Conservation (phyloP, 306 rosid species). For the Dalbergia oliveri region DNA sequence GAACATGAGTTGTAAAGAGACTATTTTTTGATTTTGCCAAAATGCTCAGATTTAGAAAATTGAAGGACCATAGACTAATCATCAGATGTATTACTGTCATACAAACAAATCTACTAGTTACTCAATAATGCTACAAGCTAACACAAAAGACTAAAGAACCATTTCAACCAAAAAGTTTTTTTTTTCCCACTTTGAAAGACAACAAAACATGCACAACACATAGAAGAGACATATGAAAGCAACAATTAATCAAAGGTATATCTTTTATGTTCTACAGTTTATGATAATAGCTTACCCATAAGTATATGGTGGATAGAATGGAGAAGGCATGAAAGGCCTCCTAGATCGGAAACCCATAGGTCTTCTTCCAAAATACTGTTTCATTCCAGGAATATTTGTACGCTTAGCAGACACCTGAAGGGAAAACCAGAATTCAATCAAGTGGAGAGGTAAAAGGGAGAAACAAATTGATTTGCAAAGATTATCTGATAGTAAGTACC, state of each 20-base stretch:
- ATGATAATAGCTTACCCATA: slow-evolving; percentile 74
- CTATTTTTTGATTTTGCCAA: too few species aligned
- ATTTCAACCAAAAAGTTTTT: slow-evolving; percentile 16
- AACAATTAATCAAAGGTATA: slow-evolving; percentile 3
- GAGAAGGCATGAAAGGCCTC: slow-evolving; percentile 85
- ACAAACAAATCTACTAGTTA: neutral
- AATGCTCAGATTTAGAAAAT: neutral
- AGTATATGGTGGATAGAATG: slow-evolving; percentile 82
- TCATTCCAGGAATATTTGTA: slow-evolving; percentile 95
- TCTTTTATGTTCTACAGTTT: slow-evolving; percentile 15
- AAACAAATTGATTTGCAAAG: slow-evolving; percentile 28
- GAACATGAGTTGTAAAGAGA: slow-evolving; percentile 4
- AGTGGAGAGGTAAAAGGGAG: slow-evolving; percentile 19
- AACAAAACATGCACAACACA: slow-evolving; percentile 11
- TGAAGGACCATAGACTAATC: slow-evolving; percentile 2
- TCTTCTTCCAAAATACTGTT: slow-evolving; percentile 88
- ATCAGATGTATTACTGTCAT: slow-evolving; percentile 30
- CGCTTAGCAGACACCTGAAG: slow-evolving; percentile 95
- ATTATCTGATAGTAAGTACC: slow-evolving; percentile 56
- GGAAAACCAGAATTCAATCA: slow-evolving; percentile 45
- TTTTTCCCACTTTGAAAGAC: neutral
- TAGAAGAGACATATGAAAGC: slow-evolving; percentile 25
- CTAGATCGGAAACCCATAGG: slow-evolving; percentile 74
- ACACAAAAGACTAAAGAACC: neutral
- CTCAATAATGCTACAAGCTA: neutral